phyloP scores from a whole-genome alignment of 305 asterid genomes.

The Fraxinus platypoda region DNA sequence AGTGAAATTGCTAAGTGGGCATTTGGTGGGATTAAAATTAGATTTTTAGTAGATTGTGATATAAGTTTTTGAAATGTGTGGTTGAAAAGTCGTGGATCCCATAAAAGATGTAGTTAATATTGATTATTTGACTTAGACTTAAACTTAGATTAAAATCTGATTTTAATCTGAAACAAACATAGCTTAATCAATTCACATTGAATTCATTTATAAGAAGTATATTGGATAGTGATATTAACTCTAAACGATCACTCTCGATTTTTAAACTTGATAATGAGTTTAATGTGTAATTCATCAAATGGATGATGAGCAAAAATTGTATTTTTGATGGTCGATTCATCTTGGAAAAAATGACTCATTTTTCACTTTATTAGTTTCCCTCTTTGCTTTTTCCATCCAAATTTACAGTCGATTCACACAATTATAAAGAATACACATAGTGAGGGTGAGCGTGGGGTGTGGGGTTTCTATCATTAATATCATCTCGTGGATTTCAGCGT shows the following conservation, averaged over 20 bases:
- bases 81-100: no score
- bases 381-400: background rate
- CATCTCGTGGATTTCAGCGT: constrained; percentile 91
- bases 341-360: background rate
- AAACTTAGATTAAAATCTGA: no score
- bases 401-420: background rate
- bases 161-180: no score
- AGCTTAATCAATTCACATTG: no score
- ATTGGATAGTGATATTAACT: background rate
- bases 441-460: constrained; percentile 49
- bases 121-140: no score
- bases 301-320: background rate
- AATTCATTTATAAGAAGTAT: background rate
- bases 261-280: background rate
- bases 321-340: background rate
- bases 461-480: constrained; percentile 50
- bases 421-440: constrained; percentile 14
- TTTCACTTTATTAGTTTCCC: background rate
- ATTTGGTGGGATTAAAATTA: no score
- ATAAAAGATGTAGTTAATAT: no score
- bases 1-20: no score
- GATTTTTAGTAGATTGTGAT: no score
- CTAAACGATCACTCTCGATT: no score
- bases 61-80: no score
- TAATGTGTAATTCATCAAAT: background rate